Evolutionary conservation across 2,329 filamentous ascomycete genomes (phyloP).

Genomic region (Ciborinia camelliae): DNA sequence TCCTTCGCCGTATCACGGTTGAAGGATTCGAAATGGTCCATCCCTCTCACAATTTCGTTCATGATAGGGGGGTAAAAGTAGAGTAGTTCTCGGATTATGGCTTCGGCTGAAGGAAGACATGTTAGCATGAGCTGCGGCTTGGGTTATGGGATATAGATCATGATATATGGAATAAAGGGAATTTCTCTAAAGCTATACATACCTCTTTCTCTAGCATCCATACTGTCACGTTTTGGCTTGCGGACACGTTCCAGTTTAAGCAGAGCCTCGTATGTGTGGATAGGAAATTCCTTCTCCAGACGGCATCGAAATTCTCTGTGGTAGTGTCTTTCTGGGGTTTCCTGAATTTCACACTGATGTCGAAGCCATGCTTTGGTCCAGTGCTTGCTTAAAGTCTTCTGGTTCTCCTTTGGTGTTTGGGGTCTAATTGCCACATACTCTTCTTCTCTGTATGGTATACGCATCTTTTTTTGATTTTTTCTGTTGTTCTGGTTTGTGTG

Average conservation of each 20-base stretch:
- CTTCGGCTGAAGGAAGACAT: neutral
- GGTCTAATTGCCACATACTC: neutral
- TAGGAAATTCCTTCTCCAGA: neutral
- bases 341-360: neutral
- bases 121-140: neutral
- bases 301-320: too few relatives aligned
- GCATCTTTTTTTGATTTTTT: neutral
- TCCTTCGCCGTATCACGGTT: neutral
- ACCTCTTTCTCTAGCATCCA: neutral
- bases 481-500: neutral
- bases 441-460: neutral
- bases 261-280: neutral
- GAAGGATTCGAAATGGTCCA: neutral
- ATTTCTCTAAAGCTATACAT: neutral
- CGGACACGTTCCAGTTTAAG: accelerated
- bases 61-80: neutral
- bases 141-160: neutral
- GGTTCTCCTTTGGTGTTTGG: neutral
- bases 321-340: neutral
- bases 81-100: neutral
- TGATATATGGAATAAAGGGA: neutral
- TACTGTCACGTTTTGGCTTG: neutral
- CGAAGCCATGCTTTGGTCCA: neutral
- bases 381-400: neutral
- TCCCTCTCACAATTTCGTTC: neutral